Evolutionary conservation across 202 grass and related monocot species (phyloP).

Genomic region (Eragrostis tef): DNA sequence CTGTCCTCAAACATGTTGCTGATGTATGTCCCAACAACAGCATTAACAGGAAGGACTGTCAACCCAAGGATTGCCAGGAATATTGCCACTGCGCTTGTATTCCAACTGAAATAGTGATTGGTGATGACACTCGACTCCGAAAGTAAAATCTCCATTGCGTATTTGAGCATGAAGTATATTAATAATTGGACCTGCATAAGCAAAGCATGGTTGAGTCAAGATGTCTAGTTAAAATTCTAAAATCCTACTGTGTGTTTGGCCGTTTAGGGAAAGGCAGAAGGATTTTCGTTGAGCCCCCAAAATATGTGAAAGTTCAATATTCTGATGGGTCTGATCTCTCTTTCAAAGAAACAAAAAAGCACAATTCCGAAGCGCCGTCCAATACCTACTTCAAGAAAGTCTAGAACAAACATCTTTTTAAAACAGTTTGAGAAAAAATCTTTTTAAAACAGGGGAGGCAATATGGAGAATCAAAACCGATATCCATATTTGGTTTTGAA

Average conservation of each 20-base stretch:
- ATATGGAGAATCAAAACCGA: slow-evolving; percentile 5
- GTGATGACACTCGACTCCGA: slow-evolving; percentile 95
- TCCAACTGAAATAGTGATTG: slow-evolving; percentile 82
- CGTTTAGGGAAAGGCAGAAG: background rate
- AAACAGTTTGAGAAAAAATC: background rate
- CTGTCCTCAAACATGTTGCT: slow-evolving; percentile 98
- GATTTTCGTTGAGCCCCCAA: background rate
- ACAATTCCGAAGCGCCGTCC: background rate
- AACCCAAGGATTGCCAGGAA: slow-evolving; percentile 89
- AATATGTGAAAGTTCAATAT: background rate
- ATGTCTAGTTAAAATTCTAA: background rate
- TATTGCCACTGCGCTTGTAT: slow-evolving; percentile 78
- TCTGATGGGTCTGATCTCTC: background rate
- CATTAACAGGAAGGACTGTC: slow-evolving; percentile 91
- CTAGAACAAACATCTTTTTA: background rate
- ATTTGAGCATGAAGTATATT: slow-evolving; percentile 99
- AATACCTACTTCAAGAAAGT: background rate
- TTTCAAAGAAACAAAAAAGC: background rate
- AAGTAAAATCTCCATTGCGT: slow-evolving; percentile 93
- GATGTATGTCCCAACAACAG: slow-evolving; percentile 86
- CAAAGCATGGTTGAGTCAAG: slow-evolving; percentile 26
- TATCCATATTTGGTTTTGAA: background rate
- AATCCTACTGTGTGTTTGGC: background rate
- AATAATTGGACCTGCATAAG: slow-evolving; percentile 78
- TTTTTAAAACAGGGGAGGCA: background rate